These are phyloP conservation scores for Podila verticillata DNA, from an alignment of 192 early-diverging fungal genomes.

Conservation along the genomic window DNA sequence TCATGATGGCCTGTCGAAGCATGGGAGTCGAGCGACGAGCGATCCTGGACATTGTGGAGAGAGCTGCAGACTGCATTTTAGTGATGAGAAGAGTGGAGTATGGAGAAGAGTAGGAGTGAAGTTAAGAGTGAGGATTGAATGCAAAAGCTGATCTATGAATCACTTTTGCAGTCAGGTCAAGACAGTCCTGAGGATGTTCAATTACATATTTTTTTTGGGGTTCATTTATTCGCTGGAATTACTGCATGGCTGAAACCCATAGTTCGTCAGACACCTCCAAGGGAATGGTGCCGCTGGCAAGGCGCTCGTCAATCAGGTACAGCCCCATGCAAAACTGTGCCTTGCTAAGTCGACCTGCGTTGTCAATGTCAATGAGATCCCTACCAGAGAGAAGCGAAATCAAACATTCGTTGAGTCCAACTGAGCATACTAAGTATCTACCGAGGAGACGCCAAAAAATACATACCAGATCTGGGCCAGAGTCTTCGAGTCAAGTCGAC, in stretches of 20 bases:
- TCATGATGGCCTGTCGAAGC: slow-evolving; percentile 1
- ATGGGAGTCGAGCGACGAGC: background rate
- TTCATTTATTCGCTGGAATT: background rate
- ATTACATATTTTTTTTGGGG: background rate
- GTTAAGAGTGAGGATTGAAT: background rate
- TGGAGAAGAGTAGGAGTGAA: background rate
- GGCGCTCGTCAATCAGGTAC: slow-evolving; percentile 60
- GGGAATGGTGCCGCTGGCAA: slow-evolving; percentile 50
- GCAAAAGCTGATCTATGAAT: background rate
- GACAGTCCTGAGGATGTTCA: background rate
- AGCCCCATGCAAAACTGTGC: slow-evolving; percentile 57
- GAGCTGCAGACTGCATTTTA: background rate
- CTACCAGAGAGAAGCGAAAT: slow-evolving; percentile 9
- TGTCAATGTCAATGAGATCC: slow-evolving; percentile 53
- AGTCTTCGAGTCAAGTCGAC: slow-evolving; percentile 51
- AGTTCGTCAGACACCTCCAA: slow-evolving; percentile 46
- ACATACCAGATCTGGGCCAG: slow-evolving; percentile 54
- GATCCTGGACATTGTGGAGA: background rate
- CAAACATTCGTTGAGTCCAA: no score
- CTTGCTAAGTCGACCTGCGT: slow-evolving; percentile 45
- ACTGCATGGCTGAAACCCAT: slow-evolving; percentile 46
- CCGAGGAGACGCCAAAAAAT: background rate
- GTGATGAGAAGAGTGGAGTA: background rate
- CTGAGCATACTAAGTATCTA: no score
- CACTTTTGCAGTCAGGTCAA: background rate